Evolutionary conservation across 768 basidiomycete genomes (phyloP), one percentile per base, ranked within the genome.

Genomic region (Coprinopsis strossmayeri): DNA sequence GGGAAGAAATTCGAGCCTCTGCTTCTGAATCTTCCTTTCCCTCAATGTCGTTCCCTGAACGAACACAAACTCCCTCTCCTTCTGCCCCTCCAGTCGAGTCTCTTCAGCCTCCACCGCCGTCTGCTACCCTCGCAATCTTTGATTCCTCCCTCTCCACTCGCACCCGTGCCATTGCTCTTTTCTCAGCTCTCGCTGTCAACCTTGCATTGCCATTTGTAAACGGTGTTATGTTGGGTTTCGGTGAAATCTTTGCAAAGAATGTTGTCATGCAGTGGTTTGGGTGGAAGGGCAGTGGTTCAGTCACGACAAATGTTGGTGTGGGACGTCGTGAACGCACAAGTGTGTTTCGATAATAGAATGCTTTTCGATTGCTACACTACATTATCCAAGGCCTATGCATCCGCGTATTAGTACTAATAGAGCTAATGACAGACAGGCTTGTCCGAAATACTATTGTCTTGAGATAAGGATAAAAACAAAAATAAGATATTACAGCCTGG

Each of bases 171-270:
- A 78, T 76, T 34, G 87, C 90, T 7, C 62, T 89, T 45, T 64
- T 84, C 46, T 82, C 87, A 13, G 81, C 86, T 20, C 62, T 92
- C 53, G 85, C 86, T 23, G 87, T 95, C 61, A 94, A 95, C 62
- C 62, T 95, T 53, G 61, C 87, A 0, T 73, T 95, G 32, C 91
- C 91, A 0, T 95, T 95, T 64, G 77, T 95, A 7, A 95, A 94
- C 55, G 92, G 91, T 17, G 87, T 95, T 50, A 95, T 95, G 91
- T 79, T 93, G 44, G 91, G 91, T n/a, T 93, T 94, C 60, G 91
- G 91, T 34, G 92, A 95, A 65, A 87, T 95, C 43, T 91, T 93
- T 61, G 91, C 87, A 28, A 87, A 86, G 65, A 78, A 85, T 38
- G 73, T 87, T n/a, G 62, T 88, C 15, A 65, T 87, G 51, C 63